phyloP scores from a whole-genome alignment of 2,329 filamentous ascomycete species.

The Microcyclospora pomicola region DNA sequence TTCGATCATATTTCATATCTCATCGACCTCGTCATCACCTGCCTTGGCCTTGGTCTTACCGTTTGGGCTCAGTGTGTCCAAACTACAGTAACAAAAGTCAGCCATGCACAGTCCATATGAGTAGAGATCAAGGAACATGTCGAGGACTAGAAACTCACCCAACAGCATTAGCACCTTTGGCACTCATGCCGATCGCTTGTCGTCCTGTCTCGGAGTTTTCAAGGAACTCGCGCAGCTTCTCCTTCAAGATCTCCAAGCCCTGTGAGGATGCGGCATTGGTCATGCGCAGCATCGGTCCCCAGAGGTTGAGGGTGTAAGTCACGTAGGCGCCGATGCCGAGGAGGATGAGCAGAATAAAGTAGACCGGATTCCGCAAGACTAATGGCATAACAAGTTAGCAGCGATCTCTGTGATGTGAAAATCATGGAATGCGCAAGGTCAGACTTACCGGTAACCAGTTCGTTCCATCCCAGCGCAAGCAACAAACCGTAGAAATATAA shows the following conservation, averaged over 20 bases:
- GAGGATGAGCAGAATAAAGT: slow-evolving; percentile 79
- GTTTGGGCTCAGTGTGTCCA: slow-evolving; percentile 29
- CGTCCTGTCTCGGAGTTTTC: slow-evolving; percentile 74
- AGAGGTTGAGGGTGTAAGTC: slow-evolving; percentile 85
- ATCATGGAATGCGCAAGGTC: background rate
- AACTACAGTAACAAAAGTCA: slow-evolving; percentile 10
- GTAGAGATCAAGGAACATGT: background rate
- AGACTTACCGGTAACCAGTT: slow-evolving; percentile 75
- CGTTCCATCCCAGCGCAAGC: slow-evolving; percentile 93
- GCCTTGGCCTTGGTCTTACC: slow-evolving; percentile 27
- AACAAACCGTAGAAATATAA: slow-evolving; percentile 88
- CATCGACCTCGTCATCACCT: slow-evolving; percentile 23
- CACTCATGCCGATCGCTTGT: slow-evolving; percentile 62
- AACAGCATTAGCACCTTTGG: slow-evolving; percentile 41
- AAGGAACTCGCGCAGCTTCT: slow-evolving; percentile 78
- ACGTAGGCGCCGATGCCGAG: slow-evolving; percentile 66
- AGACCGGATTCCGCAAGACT: slow-evolving; percentile 88
- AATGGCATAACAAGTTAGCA: slow-evolving; percentile 3
- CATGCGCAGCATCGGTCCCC: slow-evolving; percentile 94
- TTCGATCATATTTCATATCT: slow-evolving; percentile 14
- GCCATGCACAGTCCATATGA: slow-evolving; percentile 2
- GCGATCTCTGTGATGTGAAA: background rate
- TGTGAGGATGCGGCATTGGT: slow-evolving; percentile 75
- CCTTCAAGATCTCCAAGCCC: slow-evolving; percentile 81
- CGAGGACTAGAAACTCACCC: slow-evolving; percentile 7